Conservation (phyloP, 164 flowering plant genomes). For the Sedum album region DNA sequence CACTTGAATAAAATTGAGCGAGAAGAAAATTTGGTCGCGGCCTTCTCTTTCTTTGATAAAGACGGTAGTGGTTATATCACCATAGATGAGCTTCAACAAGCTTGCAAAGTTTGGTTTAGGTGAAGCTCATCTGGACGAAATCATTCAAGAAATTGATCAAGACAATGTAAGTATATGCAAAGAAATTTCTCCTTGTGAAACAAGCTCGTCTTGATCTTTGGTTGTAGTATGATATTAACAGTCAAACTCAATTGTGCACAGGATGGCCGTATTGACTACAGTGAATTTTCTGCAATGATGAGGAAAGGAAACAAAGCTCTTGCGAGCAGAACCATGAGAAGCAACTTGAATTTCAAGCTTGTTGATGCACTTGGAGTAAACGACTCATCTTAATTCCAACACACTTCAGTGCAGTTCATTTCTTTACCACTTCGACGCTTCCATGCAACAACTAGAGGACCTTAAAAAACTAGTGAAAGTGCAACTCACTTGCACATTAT, state of each 20-base stretch:
- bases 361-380: conserved; percentile 7
- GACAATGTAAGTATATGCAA: not conserved
- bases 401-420: not conserved
- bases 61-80: not conserved
- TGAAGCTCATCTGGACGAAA: not conserved
- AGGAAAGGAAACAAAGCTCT: conserved; percentile 5
- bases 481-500: not conserved
- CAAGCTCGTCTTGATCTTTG: not conserved
- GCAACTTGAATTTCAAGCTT: conserved; percentile 8
- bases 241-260: not conserved
- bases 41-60: not conserved
- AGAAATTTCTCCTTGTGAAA: not conserved
- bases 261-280: conserved; percentile 10
- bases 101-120: not conserved
- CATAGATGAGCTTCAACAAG: not conserved
- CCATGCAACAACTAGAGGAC: not conserved
- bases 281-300: conserved; percentile 8
- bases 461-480: not conserved
- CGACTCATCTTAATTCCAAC: not conserved
- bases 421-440: not conserved
- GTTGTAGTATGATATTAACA: not conserved
- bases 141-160: not conserved
- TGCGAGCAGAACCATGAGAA: conserved; percentile 11
- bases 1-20: not conserved
- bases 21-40: not conserved